Evolutionary conservation across 345 rosid species (phyloP), one percentile per base, ranked within the genome.

Genomic region (Pistacia integerrima): DNA sequence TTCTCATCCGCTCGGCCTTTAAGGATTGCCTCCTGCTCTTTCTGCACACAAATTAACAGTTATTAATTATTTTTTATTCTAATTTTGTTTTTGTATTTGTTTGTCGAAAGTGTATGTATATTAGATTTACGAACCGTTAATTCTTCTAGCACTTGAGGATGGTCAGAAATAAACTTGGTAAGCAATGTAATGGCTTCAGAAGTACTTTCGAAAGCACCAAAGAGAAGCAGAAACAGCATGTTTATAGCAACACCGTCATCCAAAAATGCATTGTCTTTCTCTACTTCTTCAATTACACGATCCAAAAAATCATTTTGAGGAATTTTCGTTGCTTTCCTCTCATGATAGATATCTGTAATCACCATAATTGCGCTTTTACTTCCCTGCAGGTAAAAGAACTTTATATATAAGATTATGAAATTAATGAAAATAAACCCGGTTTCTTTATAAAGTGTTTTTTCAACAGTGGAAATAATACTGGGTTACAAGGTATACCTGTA

Each of bases 21-120:
- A 9, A 77, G 64, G 36, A 82, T 79, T 41, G 74, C 74, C 76
- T 83, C 79, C 14, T 84, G 84, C 66, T 87, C 90, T 33, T 79
- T 75, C 85, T 58, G 79, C 13, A 20, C 16, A 57, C 35, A 49
- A 10, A 51, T 3, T 17, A 59, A 2, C 16, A 3, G 38, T 10
- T 4, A 25, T 11, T 1, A 22, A 30, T n/a, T 9, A 38, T 66
- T 16, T 41, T 41, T 56, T 1, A 30, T 30, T 1, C 3, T 25
- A 30, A 30, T 30, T 30, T 30, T 30, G 33, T 30, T 30, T 30
- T 2, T 30, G 3, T 30, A 30, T 30, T 30, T 30, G 33, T 30
- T 30, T 30, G 2, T 30, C 33, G 33, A 30, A 51, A 9, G 5
- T 10, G 4, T 28, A 30, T 30, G 33, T 30, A 30, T 12, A 9